Evolutionary conservation across 768 basidiomycete species (phyloP).

Genomic region (Amanita muscaria): DNA sequence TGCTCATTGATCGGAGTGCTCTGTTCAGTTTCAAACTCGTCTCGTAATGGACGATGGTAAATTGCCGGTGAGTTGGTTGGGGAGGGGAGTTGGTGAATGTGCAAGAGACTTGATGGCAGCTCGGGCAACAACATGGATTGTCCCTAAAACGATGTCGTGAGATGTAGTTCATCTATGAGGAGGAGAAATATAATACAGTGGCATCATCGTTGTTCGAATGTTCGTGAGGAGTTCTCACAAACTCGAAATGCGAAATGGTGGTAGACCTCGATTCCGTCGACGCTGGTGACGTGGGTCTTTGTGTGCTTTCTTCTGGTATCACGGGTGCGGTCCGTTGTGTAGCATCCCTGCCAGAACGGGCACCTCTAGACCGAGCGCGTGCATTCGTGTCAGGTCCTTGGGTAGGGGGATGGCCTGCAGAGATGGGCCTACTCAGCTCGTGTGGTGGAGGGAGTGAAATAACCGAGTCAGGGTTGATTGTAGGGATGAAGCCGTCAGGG

Average conservation of each 20-base stretch:
- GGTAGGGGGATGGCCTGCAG: slow-evolving; percentile 2
- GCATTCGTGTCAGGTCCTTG: neutral
- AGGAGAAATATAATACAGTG: neutral
- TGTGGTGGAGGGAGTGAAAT: slow-evolving; percentile 46
- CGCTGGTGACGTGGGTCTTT: slow-evolving; percentile 9
- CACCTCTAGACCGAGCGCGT: neutral
- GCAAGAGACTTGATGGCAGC: neutral
- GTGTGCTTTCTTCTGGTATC: neutral
- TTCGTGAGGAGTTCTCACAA: no score
- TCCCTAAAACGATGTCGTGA: no score
- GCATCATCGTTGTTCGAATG: no score
- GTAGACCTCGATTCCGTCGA: slow-evolving; percentile 27
- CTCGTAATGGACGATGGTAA: slow-evolving; percentile 2
- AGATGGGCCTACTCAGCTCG: slow-evolving; percentile 27
- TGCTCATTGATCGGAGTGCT: neutral
- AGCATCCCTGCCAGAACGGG: neutral
- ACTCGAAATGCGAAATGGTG: slow-evolving; percentile 27
- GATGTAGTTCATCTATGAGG: no score
- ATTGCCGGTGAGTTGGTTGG: neutral
- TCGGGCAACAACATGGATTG: neutral
- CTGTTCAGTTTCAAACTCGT: slow-evolving; percentile 1
- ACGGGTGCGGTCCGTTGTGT: neutral
- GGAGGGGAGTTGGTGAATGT: neutral
- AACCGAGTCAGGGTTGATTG: slow-evolving; percentile 26
- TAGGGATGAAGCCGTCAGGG: slow-evolving; percentile 45